Base-by-base conservation (phyloP, 2,329 filamentous ascomycete species). In the Stenocarpella maydis region DNA sequence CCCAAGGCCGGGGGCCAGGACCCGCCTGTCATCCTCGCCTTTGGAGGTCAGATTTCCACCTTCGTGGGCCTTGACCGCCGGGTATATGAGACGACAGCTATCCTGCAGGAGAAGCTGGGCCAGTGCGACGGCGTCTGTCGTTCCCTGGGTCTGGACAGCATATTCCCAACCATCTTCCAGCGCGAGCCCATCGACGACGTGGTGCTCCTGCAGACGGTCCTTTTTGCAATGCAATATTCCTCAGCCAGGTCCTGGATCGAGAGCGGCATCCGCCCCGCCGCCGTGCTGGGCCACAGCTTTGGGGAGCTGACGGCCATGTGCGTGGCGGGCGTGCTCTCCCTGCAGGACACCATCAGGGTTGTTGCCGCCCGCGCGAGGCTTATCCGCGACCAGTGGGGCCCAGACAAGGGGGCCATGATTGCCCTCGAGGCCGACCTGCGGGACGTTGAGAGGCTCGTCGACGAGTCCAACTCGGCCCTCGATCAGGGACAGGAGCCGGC, bases 181-280 rank as follows among this genome's bases (percentile, higher is more conserved):
- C 31, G 49, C 82, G 50, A 74, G 65, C 34, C 86, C 6, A 80
- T 89, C 17, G 81, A 84, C 8, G 87, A 74, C 7, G 73, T 60
- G 5, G 54, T 70, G 39, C 8, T 43, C 0, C 68, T 76, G 0
- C 84, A 86, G 70, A 76, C 85, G 0, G 78, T 77, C 1, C 74
- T 82, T 4, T 74, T 78, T 9, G 77, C 75, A 43, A 73, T 81
- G 1, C 77, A 86, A 69, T 82, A 83, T 21, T 82, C 83, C 0
- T 71, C 85, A 3, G 78, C 78, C 8, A 76, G 76, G n/a, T 73
- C 81, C 0, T 86, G 83, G 83, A 72, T 71, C 0, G 78, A 76
- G 0, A 77, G 91, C 28, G 80, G 81, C 41, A 68, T 71, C 0
- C 68, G 73, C 1, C 73, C 0, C 68, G 70, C 31, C 1, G 75